Conservation (phyloP, 2,329 filamentous ascomycete genomes). For the Zasmidium angulare region DNA sequence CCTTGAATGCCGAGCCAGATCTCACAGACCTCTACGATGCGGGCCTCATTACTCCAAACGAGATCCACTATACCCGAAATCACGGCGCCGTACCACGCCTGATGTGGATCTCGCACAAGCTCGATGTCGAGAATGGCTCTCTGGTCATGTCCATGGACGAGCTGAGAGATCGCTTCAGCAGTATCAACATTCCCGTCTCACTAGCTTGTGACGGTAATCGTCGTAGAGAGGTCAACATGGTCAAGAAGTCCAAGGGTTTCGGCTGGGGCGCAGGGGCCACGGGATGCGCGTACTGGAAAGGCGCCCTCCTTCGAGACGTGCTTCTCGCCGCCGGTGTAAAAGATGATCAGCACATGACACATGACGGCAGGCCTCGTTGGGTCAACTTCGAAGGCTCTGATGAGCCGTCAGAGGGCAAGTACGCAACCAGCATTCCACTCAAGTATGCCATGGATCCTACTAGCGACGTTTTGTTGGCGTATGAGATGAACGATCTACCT, state of each 20-base stretch:
- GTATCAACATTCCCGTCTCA: conserved; percentile 50
- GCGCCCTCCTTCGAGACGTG: conserved; percentile 47
- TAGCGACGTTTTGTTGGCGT: conserved; percentile 57
- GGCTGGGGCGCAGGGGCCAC: conserved; percentile 49
- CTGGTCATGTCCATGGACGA: conserved; percentile 47
- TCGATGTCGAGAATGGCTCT: conserved; percentile 48
- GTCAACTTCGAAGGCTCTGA: conserved; percentile 55
- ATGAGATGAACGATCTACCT: conserved; percentile 47
- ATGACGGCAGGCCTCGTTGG: conserved; percentile 36
- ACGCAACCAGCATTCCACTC: conserved; percentile 50
- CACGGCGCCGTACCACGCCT: conserved; percentile 55
- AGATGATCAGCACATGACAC: conserved; percentile 19
- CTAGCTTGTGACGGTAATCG: conserved; percentile 54
- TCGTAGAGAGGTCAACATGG: conserved; percentile 54
- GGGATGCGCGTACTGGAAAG: conserved; percentile 54
- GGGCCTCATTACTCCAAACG: conserved; percentile 50
- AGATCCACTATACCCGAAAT: conserved; percentile 55
- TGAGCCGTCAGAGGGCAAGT: conserved; percentile 48
- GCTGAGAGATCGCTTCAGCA: conserved; percentile 43
- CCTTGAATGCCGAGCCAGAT: conserved; percentile 51
- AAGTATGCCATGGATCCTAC: conserved; percentile 49
- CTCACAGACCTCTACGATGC: conserved; percentile 46
- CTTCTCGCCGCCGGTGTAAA: conserved; percentile 43
- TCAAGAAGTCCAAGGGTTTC: conserved; percentile 51
- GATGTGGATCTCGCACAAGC: conserved; percentile 50